A percentile compares a stretch with the other conserved stretches of the same genome.
These are phyloP conservation scores for Penicillium rolfsii DNA, from an alignment of 2,329 filamentous ascomycete genomes.

Conservation along the genomic window DNA sequence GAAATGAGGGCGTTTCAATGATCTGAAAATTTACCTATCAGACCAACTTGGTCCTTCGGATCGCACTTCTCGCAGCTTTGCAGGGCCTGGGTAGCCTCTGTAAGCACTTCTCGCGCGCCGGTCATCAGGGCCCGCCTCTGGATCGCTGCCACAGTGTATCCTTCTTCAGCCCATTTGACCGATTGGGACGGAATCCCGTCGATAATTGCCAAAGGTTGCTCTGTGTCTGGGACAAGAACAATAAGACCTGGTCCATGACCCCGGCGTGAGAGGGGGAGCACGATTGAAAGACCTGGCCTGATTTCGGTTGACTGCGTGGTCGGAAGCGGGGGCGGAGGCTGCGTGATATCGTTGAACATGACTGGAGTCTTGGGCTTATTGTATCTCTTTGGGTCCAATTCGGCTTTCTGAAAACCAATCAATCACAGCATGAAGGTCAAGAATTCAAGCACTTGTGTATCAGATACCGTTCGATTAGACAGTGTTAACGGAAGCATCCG, in stretches of 20 bases:
- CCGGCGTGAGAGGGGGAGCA: conserved; percentile 1
- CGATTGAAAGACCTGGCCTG: background rate
- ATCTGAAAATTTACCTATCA: background rate
- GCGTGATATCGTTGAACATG: conserved; percentile 7
- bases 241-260: conserved; percentile 1
- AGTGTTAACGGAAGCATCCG: background rate
- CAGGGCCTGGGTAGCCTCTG: background rate
- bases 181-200: background rate
- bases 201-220: background rate
- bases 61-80: background rate
- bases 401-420: background rate
- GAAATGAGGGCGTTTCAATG: too few species aligned
- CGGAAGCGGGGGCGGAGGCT: conserved; percentile 4
- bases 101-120: background rate
- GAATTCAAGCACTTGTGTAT: background rate
- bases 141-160: background rate
- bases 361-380: background rate
- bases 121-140: background rate
- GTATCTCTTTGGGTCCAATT: background rate
- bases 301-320: background rate
- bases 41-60: background rate
- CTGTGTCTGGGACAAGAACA: background rate
- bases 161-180: conserved; percentile 6
- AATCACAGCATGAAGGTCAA: background rate
- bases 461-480: background rate